Evolutionary conservation across 371 early-diverging fungal species (phyloP).

Genomic region (Coemansia sp.): DNA sequence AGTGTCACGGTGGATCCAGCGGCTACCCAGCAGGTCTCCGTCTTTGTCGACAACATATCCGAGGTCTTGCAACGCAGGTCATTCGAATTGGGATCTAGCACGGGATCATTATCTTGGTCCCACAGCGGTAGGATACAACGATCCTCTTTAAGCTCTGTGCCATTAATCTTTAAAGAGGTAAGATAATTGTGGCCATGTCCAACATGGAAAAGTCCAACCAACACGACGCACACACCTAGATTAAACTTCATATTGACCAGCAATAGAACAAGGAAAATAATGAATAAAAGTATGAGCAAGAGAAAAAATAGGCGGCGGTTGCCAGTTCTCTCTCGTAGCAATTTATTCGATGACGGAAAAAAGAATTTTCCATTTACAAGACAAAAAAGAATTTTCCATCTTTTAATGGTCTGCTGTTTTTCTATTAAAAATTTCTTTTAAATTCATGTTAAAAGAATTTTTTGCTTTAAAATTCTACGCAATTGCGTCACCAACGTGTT

Average conservation of each 20-base stretch:
- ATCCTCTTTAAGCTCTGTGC: constrained; percentile 3
- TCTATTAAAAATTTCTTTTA: not conserved
- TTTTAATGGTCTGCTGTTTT: not conserved
- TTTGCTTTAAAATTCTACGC: not conserved
- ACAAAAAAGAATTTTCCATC: not conserved
- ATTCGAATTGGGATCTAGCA: not conserved
- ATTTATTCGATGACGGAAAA: not conserved
- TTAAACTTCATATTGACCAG: constrained; percentile 2
- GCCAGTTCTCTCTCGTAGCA: not conserved
- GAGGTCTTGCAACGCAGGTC: constrained; percentile 17
- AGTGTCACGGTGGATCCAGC: constrained; percentile 10
- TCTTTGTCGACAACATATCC: not conserved
- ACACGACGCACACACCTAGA: not conserved
- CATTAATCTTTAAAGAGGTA: constrained; percentile 1
- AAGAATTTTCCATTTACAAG: not conserved
- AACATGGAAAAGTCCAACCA: not conserved
- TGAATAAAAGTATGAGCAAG: not conserved
- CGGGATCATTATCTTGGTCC: constrained; percentile 12
- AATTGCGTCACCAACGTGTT: no score
- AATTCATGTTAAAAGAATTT: not conserved
- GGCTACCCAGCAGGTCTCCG: constrained; percentile 3
- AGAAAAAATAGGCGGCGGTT: not conserved
- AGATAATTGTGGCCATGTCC: constrained; percentile 5
- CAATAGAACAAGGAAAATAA: not conserved
- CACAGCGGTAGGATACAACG: constrained; percentile 12